Percentiles rank a stretch among this genome's conserved stretches.
These are phyloP conservation scores for Mariannaea sp. DNA, from an alignment of 2,329 filamentous ascomycete genomes.

Conservation along the genomic window DNA sequence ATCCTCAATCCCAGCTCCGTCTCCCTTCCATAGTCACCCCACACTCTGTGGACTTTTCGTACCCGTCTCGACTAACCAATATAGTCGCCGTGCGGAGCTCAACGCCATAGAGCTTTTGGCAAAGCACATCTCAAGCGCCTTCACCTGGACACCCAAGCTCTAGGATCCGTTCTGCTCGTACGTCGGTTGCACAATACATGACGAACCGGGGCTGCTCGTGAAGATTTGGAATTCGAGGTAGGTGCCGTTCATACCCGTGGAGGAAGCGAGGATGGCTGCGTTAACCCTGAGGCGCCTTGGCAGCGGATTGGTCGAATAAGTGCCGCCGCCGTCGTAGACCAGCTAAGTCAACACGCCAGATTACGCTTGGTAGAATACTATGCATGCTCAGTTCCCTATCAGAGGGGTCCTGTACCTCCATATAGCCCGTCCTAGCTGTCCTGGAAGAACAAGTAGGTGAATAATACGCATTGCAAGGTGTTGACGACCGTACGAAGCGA, in stretches of 20 bases:
- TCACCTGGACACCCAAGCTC: constrained; percentile 2
- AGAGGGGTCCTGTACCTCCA: not conserved
- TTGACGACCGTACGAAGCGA: constrained; percentile 8
- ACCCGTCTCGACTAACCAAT: constrained; percentile 7
- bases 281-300: not conserved
- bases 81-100: not conserved
- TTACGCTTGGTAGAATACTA: constrained; percentile 8
- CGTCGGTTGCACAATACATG: constrained; percentile 1
- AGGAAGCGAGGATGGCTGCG: constrained; percentile 4
- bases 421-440: not conserved
- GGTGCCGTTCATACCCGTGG: constrained; percentile 9
- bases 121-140: constrained; percentile 1
- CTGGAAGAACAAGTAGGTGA: constrained; percentile 10
- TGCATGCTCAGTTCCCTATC: not conserved
- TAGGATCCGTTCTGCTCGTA: constrained; percentile 6
- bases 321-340: not conserved
- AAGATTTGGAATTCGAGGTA: constrained; percentile 6
- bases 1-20: not conserved
- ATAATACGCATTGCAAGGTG: not conserved
- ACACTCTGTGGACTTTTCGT: not conserved
- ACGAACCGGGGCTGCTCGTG: not conserved
- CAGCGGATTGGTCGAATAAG: not conserved
- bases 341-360: constrained; percentile 9
- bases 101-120: not conserved
- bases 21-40: constrained; percentile 5